phyloP scores from a whole-genome alignment of 805 yeast genomes.

The Schwanniomyces polymorphus region DNA sequence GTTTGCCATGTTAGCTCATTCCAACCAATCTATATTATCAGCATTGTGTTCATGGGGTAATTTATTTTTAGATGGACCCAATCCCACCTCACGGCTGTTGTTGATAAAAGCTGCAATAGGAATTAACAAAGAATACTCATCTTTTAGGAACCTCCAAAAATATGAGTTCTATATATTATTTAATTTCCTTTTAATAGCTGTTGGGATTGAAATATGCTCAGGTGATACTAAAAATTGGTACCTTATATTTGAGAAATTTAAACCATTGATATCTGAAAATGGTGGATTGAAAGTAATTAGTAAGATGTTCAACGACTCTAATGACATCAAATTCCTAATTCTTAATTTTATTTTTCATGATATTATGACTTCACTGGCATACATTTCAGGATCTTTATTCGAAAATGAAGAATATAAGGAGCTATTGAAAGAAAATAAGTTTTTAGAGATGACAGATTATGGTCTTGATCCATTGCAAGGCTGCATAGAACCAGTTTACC shows the following conservation, averaged over 20 bases:
- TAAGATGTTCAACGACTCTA: conserved; percentile 10
- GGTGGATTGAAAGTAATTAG: conserved; percentile 14
- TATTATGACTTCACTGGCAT: conserved; percentile 14
- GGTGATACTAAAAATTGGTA: conserved; percentile 21
- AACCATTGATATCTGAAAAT: conserved; percentile 7
- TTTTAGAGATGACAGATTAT: conserved; percentile 10
- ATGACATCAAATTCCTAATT: conserved; percentile 19
- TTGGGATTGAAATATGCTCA: conserved; percentile 15
- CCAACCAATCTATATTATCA: conserved; percentile 1
- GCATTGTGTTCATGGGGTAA: conserved; percentile 6
- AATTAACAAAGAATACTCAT: conserved; percentile 4
- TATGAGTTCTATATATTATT: conserved; percentile 14
- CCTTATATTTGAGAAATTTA: conserved; percentile 8
- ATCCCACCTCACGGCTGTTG: background rate
- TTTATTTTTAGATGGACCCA: background rate
- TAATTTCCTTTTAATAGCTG: conserved; percentile 11
- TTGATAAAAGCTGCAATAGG: background rate
- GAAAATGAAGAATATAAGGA: conserved; percentile 11
- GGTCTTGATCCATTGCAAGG: conserved; percentile 28
- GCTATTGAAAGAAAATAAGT: conserved; percentile 13
- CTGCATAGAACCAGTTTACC: conserved; percentile 14
- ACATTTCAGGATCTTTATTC: conserved; percentile 15
- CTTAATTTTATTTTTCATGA: conserved; percentile 21
- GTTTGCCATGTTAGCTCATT: conserved; percentile 1
- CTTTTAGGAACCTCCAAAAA: conserved; percentile 12